These are phyloP conservation scores for Skeletonema menzelii DNA, from an alignment of 108 stramenopile species.

Conservation along the genomic window DNA sequence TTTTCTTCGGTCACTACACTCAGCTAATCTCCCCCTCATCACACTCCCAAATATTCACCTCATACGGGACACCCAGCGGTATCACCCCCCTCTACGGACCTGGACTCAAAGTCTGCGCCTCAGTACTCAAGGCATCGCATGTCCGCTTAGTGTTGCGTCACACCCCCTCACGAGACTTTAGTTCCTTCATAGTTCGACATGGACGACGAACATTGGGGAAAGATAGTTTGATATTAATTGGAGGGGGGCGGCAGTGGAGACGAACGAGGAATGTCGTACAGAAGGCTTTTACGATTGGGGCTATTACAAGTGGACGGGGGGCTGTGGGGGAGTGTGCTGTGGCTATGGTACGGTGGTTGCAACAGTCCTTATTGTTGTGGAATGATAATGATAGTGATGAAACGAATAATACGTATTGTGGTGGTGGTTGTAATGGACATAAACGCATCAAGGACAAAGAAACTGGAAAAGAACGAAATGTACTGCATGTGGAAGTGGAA, in stretches of 20 bases:
- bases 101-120: background rate
- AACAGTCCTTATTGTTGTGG: background rate
- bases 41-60: background rate
- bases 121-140: slow-evolving; percentile 16
- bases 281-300: slow-evolving; percentile 13
- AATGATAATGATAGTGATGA: too few relatives aligned
- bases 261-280: slow-evolving; percentile 7
- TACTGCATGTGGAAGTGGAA: slow-evolving; percentile 8
- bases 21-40: background rate
- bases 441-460: background rate
- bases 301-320: background rate
- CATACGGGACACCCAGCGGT: slow-evolving; percentile 13
- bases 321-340: slow-evolving; percentile 9
- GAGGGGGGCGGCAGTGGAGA: slow-evolving; percentile 17
- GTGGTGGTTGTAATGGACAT: background rate
- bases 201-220: slow-evolving; percentile 23
- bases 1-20: slow-evolving; percentile 15
- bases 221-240: slow-evolving; percentile 28
- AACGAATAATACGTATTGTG: too few relatives aligned
- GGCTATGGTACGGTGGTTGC: slow-evolving; percentile 18
- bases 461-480: background rate
- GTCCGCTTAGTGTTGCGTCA: slow-evolving; percentile 16
- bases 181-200: slow-evolving; percentile 12
- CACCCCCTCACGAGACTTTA: slow-evolving; percentile 15
- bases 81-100: slow-evolving; percentile 15